Conservation (phyloP, 441 rosid genomes). For the Euphorbia celastroides region DNA sequence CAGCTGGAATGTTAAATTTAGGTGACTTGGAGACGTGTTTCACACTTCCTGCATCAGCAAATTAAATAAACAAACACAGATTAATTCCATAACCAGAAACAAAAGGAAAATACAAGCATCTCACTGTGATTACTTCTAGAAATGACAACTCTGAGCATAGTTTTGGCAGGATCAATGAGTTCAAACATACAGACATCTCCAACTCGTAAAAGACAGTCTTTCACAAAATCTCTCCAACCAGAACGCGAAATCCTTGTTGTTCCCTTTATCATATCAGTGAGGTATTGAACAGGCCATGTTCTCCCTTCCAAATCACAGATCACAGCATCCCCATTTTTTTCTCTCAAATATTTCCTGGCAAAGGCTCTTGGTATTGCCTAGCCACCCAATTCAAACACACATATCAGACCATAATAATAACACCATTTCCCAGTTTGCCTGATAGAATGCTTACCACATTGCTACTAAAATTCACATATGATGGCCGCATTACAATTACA, state of each 20-base stretch:
- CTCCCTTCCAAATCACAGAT: conserved; percentile 16
- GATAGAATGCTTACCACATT: conserved; percentile 19
- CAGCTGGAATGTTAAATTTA: too few relatives aligned
- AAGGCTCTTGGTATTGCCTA: conserved; percentile 9
- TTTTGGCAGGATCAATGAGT: conserved; percentile 5
- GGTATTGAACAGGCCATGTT: conserved; percentile 17
- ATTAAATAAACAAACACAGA: too few relatives aligned
- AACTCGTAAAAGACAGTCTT: conserved; percentile 17
- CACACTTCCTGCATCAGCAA: too few relatives aligned
- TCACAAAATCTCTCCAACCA: conserved; percentile 24
- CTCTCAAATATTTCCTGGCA: conserved; percentile 10
- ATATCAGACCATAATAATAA: background rate
- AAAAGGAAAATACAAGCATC: too few relatives aligned
- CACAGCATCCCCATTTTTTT: background rate
- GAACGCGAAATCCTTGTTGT: background rate
- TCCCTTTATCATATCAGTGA: background rate
- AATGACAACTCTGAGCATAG: background rate
- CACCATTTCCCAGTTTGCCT: background rate
- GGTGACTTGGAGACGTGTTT: too few relatives aligned
- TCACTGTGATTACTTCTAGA: conserved; percentile 5
- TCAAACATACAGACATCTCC: conserved; percentile 31
- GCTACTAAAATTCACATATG: conserved; percentile 1
- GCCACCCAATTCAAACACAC: background rate
- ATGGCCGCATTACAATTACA: conserved; percentile 22
- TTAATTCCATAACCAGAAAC: too few relatives aligned